These are phyloP conservation scores for Rhizopus arrhizus DNA, from an alignment of 371 early-diverging fungal species.

Conservation along the genomic window DNA sequence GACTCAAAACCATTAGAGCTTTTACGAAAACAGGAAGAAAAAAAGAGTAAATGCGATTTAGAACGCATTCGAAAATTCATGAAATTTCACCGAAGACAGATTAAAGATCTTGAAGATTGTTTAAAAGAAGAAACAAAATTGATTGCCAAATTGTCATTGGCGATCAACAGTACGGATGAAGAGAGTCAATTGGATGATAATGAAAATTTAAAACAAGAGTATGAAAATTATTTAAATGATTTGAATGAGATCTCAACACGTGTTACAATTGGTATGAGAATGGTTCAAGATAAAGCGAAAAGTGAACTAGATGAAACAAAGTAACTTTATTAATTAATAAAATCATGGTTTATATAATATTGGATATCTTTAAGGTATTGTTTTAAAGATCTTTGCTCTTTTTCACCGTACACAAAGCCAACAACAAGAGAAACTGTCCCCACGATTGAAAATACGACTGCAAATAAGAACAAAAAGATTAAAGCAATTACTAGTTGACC, in stretches of 20 bases:
- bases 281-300: constrained; percentile 32
- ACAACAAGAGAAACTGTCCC: constrained; percentile 39
- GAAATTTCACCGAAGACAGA: constrained; percentile 74
- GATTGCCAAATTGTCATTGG: constrained; percentile 68
- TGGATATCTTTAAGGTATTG: constrained; percentile 35
- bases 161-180: constrained; percentile 1
- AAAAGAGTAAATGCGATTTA: neutral
- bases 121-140: constrained; percentile 78
- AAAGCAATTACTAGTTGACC: neutral
- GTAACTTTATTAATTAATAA: neutral
- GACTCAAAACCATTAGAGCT: neutral
- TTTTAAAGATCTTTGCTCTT: constrained; percentile 33
- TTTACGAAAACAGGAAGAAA: neutral
- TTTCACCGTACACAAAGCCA: constrained; percentile 49
- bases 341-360: neutral
- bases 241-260: constrained; percentile 58
- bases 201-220: constrained; percentile 28
- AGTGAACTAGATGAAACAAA: constrained; percentile 20
- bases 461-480: constrained; percentile 9
- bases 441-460: constrained; percentile 5
- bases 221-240: constrained; percentile 55
- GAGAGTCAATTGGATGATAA: constrained; percentile 26
- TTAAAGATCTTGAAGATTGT: constrained; percentile 77
- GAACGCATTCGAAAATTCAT: constrained; percentile 51
- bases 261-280: constrained; percentile 39